phyloP scores from a whole-genome alignment of 768 basidiomycete species.

The Macrolepiota fuliginosa region DNA sequence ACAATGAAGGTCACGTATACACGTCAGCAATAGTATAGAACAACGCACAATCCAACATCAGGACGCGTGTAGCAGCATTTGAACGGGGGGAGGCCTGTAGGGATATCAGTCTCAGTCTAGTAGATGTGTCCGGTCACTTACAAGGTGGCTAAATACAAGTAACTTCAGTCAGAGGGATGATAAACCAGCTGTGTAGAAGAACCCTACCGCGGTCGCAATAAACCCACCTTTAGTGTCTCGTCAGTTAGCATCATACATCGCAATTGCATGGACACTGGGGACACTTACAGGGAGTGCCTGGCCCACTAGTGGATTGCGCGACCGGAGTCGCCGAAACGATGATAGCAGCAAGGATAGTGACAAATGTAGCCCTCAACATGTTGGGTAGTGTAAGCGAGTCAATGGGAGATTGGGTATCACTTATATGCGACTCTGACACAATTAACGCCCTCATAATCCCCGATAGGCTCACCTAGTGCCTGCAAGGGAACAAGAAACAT shows the following conservation, averaged over 20 bases:
- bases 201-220: not conserved
- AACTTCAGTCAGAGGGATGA: not conserved
- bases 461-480: no score
- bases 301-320: not conserved
- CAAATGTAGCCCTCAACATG: not conserved
- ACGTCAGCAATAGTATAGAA: not conserved
- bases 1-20: not conserved
- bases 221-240: not conserved
- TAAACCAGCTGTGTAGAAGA: not conserved
- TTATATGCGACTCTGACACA: no score
- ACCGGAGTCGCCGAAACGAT: not conserved
- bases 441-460: no score
- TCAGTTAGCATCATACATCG: no score
- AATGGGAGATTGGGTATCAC: not conserved
- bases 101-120: not conserved
- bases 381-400: not conserved
- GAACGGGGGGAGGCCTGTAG: not conserved
- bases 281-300: no score
- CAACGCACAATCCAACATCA: not conserved
- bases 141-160: not conserved
- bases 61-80: not conserved
- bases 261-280: no score
- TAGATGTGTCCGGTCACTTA: not conserved
- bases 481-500: no score
- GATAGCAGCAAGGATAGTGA: not conserved